Percentiles rank a stretch among this genome's conserved stretches.
phyloP scores from a whole-genome alignment of 768 basidiomycete species.

The Pholiota molesta region DNA sequence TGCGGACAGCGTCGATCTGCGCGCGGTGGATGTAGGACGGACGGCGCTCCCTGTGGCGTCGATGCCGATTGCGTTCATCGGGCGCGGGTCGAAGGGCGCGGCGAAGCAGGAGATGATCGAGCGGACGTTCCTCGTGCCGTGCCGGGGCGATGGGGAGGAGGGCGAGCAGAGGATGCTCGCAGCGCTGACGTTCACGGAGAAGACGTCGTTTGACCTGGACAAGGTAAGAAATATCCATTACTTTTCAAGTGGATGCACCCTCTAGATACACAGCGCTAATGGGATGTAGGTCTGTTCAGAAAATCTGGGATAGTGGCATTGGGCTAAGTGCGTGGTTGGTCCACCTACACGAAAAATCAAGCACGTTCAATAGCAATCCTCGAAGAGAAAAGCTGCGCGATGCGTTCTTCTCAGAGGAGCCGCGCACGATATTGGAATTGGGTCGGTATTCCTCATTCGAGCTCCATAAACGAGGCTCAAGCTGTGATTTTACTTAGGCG shows the following conservation, averaged over 20 bases:
- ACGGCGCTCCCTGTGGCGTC: slow-evolving; percentile 66
- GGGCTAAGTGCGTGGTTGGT: slow-evolving; percentile 83
- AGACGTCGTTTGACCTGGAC: slow-evolving; percentile 90
- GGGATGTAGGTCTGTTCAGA: slow-evolving; percentile 54
- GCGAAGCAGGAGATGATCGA: slow-evolving; percentile 73
- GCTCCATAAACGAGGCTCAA: not conserved
- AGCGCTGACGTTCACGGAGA: slow-evolving; percentile 63
- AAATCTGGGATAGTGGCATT: slow-evolving; percentile 96
- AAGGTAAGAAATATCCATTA: slow-evolving; percentile 57
- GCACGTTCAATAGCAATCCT: slow-evolving; percentile 7
- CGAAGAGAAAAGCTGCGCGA: slow-evolving; percentile 18
- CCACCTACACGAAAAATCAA: slow-evolving; percentile 28
- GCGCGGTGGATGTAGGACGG: slow-evolving; percentile 41
- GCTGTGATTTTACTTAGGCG: slow-evolving; percentile 47
- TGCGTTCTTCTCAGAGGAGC: slow-evolving; percentile 41
- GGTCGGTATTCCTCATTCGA: slow-evolving; percentile 44
- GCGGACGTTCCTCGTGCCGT: slow-evolving; percentile 50
- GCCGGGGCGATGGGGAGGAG: slow-evolving; percentile 18
- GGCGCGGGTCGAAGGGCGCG: slow-evolving; percentile 28
- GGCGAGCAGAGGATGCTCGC: slow-evolving; percentile 14
- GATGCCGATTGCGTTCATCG: slow-evolving; percentile 58
- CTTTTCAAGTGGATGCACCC: not conserved
- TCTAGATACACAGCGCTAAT: slow-evolving; percentile 18
- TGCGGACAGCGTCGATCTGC: slow-evolving; percentile 42
- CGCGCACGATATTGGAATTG: slow-evolving; percentile 63